Evolutionary conservation across 768 basidiomycete genomes (phyloP).

Genomic region (Cystobasidium onofrii): DNA sequence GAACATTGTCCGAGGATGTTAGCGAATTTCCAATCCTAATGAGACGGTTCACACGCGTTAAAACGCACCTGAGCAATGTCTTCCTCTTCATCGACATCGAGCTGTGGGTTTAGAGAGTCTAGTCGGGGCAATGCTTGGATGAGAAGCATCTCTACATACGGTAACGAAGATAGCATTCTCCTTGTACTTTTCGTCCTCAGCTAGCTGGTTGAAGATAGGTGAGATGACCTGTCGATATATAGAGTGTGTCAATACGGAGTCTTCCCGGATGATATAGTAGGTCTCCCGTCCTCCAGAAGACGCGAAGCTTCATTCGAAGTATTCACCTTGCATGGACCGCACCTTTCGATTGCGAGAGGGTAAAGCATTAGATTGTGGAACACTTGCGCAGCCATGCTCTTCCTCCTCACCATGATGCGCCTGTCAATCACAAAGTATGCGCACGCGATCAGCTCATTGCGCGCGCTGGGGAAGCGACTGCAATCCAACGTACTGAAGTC

Average conservation of each 20-base stretch:
- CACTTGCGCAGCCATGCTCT: neutral
- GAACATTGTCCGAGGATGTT: neutral
- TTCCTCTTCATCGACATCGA: conserved; percentile 30
- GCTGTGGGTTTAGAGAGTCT: conserved; percentile 48
- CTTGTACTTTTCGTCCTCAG: conserved; percentile 43
- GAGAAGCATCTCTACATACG: conserved; percentile 59
- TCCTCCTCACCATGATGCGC: conserved; percentile 28
- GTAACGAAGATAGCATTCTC: conserved; percentile 57
- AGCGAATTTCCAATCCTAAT: no score
- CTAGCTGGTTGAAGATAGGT: conserved; percentile 57
- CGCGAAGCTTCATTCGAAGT: no score
- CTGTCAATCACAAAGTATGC: neutral
- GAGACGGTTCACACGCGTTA: neutral
- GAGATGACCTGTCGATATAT: conserved; percentile 49
- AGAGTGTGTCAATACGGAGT: neutral
- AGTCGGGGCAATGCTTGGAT: neutral
- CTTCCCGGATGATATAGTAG: no score
- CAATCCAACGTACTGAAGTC: conserved; percentile 59
- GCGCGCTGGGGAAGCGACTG: neutral
- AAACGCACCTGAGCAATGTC: conserved; percentile 1
- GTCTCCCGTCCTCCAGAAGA: no score
- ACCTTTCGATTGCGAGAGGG: conserved; percentile 51
- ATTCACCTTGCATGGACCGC: conserved; percentile 56
- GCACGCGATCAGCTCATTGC: neutral
- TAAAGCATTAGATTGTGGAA: neutral